A percentile compares a stretch with the other conserved stretches of the same genome.
These are phyloP conservation scores for Dendrothele bispora DNA, from an alignment of 768 basidiomycete genomes.

Conservation along the genomic window DNA sequence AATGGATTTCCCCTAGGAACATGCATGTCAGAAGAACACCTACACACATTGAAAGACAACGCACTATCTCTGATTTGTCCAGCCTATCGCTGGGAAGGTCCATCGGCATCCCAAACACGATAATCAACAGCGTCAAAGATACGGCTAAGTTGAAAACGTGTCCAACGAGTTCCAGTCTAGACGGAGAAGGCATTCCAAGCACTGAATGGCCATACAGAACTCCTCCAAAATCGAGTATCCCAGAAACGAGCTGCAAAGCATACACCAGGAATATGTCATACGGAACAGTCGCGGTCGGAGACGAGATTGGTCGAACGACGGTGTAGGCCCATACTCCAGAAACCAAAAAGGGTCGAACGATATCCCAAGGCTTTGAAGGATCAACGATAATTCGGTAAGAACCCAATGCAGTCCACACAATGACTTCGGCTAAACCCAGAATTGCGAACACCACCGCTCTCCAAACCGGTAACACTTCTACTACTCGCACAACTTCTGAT, in stretches of 20 bases:
- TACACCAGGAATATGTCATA: slow-evolving; percentile 65
- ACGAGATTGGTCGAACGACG: slow-evolving; percentile 49
- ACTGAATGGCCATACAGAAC: slow-evolving; percentile 50
- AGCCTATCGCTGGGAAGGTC: slow-evolving; percentile 56
- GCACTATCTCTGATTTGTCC: slow-evolving; percentile 60
- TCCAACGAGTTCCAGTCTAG: slow-evolving; percentile 24
- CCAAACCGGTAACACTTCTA: slow-evolving; percentile 49
- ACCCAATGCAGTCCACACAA: slow-evolving; percentile 62
- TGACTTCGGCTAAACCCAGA: slow-evolving; percentile 53
- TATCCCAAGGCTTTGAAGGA: slow-evolving; percentile 26
- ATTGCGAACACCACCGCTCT: slow-evolving; percentile 56
- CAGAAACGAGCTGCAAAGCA: slow-evolving; percentile 43
- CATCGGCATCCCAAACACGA: slow-evolving; percentile 64
- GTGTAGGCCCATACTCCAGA: slow-evolving; percentile 70
- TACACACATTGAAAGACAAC: slow-evolving; percentile 17
- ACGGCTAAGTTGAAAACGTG: slow-evolving; percentile 43
- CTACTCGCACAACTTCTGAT: slow-evolving; percentile 19
- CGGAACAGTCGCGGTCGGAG: slow-evolving; percentile 57
- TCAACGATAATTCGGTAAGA: slow-evolving; percentile 51
- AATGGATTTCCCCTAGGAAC: slow-evolving; percentile 48
- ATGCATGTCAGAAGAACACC: neutral
- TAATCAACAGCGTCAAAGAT: slow-evolving; percentile 38
- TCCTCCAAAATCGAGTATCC: slow-evolving; percentile 52
- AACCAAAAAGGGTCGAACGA: slow-evolving; percentile 35
- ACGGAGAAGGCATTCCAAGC: slow-evolving; percentile 41